phyloP scores from a whole-genome alignment of 2,329 filamentous ascomycete species.

The Cytospora piceicola region DNA sequence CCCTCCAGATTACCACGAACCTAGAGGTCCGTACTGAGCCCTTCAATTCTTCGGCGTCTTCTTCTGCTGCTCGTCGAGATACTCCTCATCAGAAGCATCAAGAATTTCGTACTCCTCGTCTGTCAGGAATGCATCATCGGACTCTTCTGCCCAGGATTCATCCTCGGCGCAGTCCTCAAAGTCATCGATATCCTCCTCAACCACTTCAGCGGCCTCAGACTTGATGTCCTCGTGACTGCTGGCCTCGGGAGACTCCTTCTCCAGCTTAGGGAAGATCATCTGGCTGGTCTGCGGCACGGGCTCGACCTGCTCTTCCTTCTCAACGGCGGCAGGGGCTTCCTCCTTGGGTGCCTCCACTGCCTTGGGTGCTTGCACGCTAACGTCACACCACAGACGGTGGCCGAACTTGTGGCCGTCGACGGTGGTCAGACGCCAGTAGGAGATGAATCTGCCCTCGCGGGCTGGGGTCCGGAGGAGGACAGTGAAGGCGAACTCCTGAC shows the following conservation, averaged over 20 bases:
- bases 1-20: not conserved
- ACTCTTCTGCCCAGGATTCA: constrained; percentile 66
- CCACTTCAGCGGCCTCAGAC: constrained; percentile 59
- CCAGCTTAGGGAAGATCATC: constrained; percentile 97
- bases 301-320: constrained; percentile 55
- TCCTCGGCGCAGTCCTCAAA: constrained; percentile 56
- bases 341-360: constrained; percentile 40
- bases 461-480: constrained; percentile 81
- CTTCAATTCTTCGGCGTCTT: constrained; percentile 31
- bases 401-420: constrained; percentile 82
- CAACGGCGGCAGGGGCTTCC: constrained; percentile 43
- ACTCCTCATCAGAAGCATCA: constrained; percentile 91
- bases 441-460: constrained; percentile 79
- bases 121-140: constrained; percentile 81
- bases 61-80: constrained; percentile 59
- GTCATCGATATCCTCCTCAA: constrained; percentile 50
- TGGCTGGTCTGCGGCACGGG: constrained; percentile 52
- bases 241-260: constrained; percentile 85
- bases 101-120: constrained; percentile 98
- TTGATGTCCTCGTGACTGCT: constrained; percentile 72
- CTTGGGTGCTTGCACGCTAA: constrained; percentile 64
- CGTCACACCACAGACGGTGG: constrained; percentile 93
- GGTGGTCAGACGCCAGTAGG: constrained; percentile 93
- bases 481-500: constrained; percentile 78
- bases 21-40: not conserved